phyloP scores from a whole-genome alignment of 139 green algal genomes.

The Chlamydomonas incerta region DNA sequence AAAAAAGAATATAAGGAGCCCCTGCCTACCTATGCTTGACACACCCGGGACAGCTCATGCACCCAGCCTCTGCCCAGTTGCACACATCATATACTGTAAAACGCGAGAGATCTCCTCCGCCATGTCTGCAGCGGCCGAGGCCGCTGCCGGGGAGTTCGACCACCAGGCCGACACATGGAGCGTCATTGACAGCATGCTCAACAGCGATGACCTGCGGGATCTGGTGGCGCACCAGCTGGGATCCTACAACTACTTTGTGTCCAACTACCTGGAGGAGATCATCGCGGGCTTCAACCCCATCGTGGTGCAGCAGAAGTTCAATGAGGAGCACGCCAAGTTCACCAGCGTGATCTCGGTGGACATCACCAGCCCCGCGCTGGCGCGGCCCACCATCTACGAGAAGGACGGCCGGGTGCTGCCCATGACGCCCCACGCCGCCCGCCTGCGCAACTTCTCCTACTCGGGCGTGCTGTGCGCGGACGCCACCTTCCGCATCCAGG shows the following conservation, averaged over 20 bases:
- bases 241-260: slow-evolving; percentile 93
- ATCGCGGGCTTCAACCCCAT: slow-evolving; percentile 38
- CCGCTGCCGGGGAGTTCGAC: no score
- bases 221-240: slow-evolving; percentile 93
- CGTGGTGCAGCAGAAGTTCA: no score
- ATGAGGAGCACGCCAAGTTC: neutral
- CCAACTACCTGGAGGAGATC: slow-evolving; percentile 76
- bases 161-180: no score
- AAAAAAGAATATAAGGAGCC: no score
- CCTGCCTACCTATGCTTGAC: no score
- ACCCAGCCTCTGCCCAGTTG: no score
- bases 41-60: no score
- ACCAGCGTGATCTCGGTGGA: neutral
- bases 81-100: no score
- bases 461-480: slow-evolving; percentile 84
- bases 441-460: slow-evolving; percentile 92
- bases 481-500: slow-evolving; percentile 68
- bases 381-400: slow-evolving; percentile 85
- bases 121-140: no score
- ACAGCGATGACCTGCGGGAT: no score
- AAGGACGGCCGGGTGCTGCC: slow-evolving; percentile 81
- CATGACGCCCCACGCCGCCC: slow-evolving; percentile 88
- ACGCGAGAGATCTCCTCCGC: no score
- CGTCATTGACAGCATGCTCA: no score
- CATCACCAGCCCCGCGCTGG: slow-evolving; percentile 55